phyloP scores from a whole-genome alignment of 2,329 filamentous ascomycete species.

The Diaporthe vexans region DNA sequence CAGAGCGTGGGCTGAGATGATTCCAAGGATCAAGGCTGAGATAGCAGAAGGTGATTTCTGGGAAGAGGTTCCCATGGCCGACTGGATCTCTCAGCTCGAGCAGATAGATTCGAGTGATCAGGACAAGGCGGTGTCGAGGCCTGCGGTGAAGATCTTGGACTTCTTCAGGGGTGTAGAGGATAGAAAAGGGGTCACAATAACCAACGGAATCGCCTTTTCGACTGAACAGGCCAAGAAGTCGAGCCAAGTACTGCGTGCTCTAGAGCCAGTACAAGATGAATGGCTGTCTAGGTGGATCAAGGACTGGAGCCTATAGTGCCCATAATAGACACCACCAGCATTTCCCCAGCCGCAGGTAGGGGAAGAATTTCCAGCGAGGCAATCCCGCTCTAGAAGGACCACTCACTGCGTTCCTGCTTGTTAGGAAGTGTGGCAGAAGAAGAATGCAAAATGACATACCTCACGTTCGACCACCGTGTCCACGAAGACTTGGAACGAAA shows the following conservation, averaged over 20 bases:
- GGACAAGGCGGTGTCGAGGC: background rate
- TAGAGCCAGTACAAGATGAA: slow-evolving; percentile 21
- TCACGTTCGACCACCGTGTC: too few species aligned
- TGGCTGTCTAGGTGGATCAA: slow-evolving; percentile 30
- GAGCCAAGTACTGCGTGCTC: background rate
- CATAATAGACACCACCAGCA: background rate
- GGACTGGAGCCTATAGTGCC: background rate
- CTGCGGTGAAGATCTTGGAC: slow-evolving; percentile 32
- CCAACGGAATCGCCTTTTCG: slow-evolving; percentile 11
- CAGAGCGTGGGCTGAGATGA: slow-evolving; percentile 25
- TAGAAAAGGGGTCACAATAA: slow-evolving; percentile 13
- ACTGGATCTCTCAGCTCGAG: slow-evolving; percentile 21
- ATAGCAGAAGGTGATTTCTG: background rate
- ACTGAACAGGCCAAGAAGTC: background rate
- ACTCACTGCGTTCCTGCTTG: too few species aligned
- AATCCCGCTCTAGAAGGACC: too few species aligned
- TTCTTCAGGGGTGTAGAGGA: slow-evolving; percentile 23
- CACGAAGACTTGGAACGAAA: too few species aligned
- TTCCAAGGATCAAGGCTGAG: background rate
- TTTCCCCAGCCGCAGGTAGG: too few species aligned
- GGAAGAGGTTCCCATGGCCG: slow-evolving; percentile 6
- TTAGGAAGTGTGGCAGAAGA: too few species aligned
- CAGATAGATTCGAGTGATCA: background rate
- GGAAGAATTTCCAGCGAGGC: too few species aligned
- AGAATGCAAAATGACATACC: too few species aligned